Evolutionary conservation across 371 early-diverging fungal genomes (phyloP), one percentile per base, ranked within the genome.

Genomic region (Mucor saturninus): DNA sequence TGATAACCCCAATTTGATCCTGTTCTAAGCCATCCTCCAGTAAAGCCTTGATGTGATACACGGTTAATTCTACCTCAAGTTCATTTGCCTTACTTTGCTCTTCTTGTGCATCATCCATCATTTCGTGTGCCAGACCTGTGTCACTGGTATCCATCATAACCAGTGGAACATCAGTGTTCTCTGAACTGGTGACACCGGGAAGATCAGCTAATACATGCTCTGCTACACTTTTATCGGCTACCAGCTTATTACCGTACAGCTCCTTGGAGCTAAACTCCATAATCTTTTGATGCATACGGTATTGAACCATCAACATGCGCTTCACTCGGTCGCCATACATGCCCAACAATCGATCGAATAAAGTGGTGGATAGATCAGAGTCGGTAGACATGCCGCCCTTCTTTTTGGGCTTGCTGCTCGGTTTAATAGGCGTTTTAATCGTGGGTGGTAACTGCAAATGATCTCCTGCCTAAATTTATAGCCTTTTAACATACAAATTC

Each of bases 381-480:
- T 68, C 66, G 5, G 65, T 72, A 7, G 72, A 60, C 3, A 76
- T 56, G 9, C 60, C 71, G 4, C 67, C 64, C 31, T 67, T 63
- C 39, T 59, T 59, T 10, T 38, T 9, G 51, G 43, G 45, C 57
- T 68, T 52, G 57, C 68, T 48, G 48, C 61, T 57, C 7, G 5
- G 4, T 54, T 64, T 50, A 53, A 49, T 10, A 48, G 73, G 75
- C 26, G 82, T 77, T 67, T 89, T 87, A 54, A 93, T 81, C 1
- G 93, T 94, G 0, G 96, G 96, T 5, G 95, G 93, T 35, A 99
- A 75, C 68, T 99, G 99, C 43, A 89, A 79, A 68, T 95, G 98
- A 76, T 98, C 99, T 7, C 99, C 99, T 26, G 96, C 97, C 80
- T 79, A 61, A 8, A 6, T 6, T 35, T 4, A 8, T 35, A 6